Evolutionary conservation across 371 early-diverging fungal genomes (phyloP), one percentile per base, ranked within the genome.

Genomic region (Haplosporangium sp.): DNA sequence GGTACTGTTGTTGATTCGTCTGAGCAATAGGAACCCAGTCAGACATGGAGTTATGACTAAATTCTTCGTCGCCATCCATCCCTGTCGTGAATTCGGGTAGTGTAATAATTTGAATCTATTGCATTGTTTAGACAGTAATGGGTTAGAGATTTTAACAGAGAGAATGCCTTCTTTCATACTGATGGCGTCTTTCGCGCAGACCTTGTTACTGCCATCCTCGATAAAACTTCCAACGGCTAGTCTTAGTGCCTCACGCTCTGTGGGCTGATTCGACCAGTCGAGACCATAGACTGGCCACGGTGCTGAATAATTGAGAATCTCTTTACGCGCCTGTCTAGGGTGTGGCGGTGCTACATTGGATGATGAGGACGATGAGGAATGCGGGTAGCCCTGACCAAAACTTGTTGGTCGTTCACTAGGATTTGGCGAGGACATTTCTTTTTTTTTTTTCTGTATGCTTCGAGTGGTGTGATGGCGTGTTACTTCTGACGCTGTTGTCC

Each of bases 261-360:
- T 87, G 9, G 86, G 86, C 37, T 84, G 83, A 67, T 91, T 90
- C 21, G 87, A 91, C 97, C 97, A 96, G 73, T 93, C 90, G 43
- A 95, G 84, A n/a, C 91, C 92, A 80, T 95, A 95, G 16, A 95
- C 90, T 1, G 91, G 90, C 91, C 93, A 95, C 18, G 94, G 92
- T 8, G 97, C 93, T 58, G 86, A 86, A 83, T 95, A 96, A 57
- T 88, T 89, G 74, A 94, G 93, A 43, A 94, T 91, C 76, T 95
- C 95, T 69, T 93, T 93, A 42, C 85, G 69, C 6, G 80, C 59
- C 59, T 77, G 72, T 10, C 79, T 59, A 23, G 79, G 29, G 7
- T 60, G 41, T 18, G 80, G 68, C 6, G 57, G 29, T 4, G 62
- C 54, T 9, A 43, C 54, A 16, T 67, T 51, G 6, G 63, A 12